Evolutionary conservation across 1,284 basidiomycete species (phyloP), one percentile per base, ranked within the genome.

Genomic region (Rhizoctonia solani): DNA sequence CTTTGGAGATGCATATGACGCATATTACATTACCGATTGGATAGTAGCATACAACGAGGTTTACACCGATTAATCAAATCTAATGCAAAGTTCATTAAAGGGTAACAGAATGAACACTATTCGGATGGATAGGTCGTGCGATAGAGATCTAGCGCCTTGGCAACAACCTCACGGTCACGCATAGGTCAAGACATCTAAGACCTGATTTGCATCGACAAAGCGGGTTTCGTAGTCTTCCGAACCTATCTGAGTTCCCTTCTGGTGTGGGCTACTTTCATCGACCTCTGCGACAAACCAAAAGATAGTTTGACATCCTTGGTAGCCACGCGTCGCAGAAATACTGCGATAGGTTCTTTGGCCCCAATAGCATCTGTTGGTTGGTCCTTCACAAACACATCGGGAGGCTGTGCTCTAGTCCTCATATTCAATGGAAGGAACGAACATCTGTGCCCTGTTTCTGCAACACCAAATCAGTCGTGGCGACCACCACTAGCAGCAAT

Each of bases 401-500:
- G 23, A 2, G 52, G 56, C 21, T 69, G 70, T 11, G 67, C 52
- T 21, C 70, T 58, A 9, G 70, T 71, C 39, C 41, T 32, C 78
- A 83, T 79, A 47, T 74, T 75, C 55, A 77, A 73, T 1, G 80
- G 79, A 65, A 82, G 76, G 29, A 82, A 75, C 16, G 74, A 71
- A 72, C 85, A 86, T 1, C 73, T 74, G 72, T 82, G 86, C 2
- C 85, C 84, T 0, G 84, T 85, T 74, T 87, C 85, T 65, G 25
- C 13, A 23, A 4, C 14, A 23, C 1, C 5, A 27, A 21, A 27
- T 27, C 11, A 30, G 19, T 27, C 1, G 39, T 11, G 23, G 23
- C 39, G n/a, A n/a, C n/a, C n/a, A n/a, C n/a, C n/a, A n/a, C n/a
- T n/a, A n/a, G n/a, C n/a, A n/a, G n/a, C n/a, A n/a, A n/a, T n/a